These are phyloP conservation scores for Brassica balearica DNA, from an alignment of 441 rosid genomes.

Conservation along the genomic window DNA sequence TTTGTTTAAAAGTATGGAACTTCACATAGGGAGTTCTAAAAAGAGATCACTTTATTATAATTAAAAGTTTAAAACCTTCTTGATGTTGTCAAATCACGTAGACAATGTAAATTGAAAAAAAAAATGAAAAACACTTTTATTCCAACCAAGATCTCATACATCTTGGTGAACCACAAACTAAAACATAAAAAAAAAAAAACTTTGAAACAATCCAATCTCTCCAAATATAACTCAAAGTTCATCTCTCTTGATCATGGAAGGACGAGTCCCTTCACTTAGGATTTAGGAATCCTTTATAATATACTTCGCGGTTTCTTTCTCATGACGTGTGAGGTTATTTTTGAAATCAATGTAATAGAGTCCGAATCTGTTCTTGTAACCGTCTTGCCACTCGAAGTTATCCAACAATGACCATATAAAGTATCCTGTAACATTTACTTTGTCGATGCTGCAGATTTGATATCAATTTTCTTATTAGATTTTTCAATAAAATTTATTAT, in stretches of 20 bases:
- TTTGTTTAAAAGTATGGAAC: not conserved
- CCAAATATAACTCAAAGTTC: not conserved
- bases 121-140: not conserved
- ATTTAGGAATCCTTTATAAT: not conserved
- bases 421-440: conserved; percentile 7
- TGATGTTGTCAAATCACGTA: not conserved
- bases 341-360: conserved; percentile 8
- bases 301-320: not conserved
- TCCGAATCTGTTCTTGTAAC: conserved; percentile 7
- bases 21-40: not conserved
- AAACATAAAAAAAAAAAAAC: not conserved
- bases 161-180: conserved; percentile 11
- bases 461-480: not conserved
- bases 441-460: conserved; percentile 21
- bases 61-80: not conserved
- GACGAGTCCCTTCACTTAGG: not conserved
- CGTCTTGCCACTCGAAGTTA: conserved; percentile 2
- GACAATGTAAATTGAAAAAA: not conserved
- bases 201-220: conserved; percentile 11
- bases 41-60: not conserved
- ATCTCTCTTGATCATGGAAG: conserved; percentile 4
- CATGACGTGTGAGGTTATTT: conserved; percentile 7
- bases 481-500: not conserved
- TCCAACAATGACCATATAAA: conserved; percentile 4
- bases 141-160: conserved; percentile 6